Base-by-base conservation (phyloP, 352 stramenopile genomes). In the Globisporangium spinosum region DNA sequence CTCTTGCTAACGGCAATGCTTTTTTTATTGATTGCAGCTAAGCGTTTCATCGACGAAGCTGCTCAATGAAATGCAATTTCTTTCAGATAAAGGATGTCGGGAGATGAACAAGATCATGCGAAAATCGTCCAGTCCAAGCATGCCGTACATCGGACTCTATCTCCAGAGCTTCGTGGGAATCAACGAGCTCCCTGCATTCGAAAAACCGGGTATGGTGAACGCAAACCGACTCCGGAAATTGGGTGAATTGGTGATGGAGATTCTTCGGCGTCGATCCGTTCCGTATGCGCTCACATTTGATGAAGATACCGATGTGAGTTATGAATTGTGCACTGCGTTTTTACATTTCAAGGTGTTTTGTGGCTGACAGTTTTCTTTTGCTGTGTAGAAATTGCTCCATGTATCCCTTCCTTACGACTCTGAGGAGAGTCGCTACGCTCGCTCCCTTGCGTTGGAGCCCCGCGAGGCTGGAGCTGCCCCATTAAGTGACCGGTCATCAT, bases 71-170 rank as follows among this genome's bases (percentile, higher is more conserved):
- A 89, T 95, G 84, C 83, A 93, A 67, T 51, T 87, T 23, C 77
- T 94, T 15, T 93, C 83, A 0, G 85, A 94, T 67, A 92, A 93
- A 54, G 86, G 86, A 0, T 93, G 86, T 57, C 88, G 89, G 32
- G 89, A 95, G 56, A 91, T 96, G 72, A 96, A 95, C 66, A 82
- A 80, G 20, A 63, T 90, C n/a, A 96, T 96, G 87, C 81, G 85
- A 58, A 86, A 81, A 51, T 76, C 82, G 7, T 60, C 73, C 7
- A 93, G 85, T 20, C 89, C 87, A 51, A 89, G 80, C 58, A 95
- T 96, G 87, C 89, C 89, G 45, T 96, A 95, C 69, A 88, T 95
- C 25, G 89, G 89, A 22, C 70, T 96, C 2, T 96, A 94, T 57
- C 73, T 96, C 32, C 89, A 96, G 85, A 79, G 77, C 20, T 91